Evolutionary conservation across 1,284 basidiomycete genomes (phyloP), one percentile per base, ranked within the genome.

Genomic region (Mycosarcoma maydis): DNA sequence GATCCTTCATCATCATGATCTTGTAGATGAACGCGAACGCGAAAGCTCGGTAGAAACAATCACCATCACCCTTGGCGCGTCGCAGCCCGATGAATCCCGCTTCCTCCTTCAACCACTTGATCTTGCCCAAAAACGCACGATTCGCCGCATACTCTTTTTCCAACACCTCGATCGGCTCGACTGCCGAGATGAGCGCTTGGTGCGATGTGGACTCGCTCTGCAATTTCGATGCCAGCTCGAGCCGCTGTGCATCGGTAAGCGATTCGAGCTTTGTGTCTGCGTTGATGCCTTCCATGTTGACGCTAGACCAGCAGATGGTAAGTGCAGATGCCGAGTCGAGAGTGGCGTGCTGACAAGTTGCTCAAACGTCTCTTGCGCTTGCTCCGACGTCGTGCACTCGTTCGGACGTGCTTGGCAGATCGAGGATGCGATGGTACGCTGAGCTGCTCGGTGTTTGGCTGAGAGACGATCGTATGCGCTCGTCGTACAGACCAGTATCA

Each of bases 11-110:
- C 24, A 37, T 51, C 20, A 77, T 47, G 34, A 80, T 53, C 36
- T 69, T 62, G 32, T 69, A 48, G 40, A 78, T 53, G 23, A 72
- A 76, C 2, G 73, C 71, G 45, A 78, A 80, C 2, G 69, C 76
- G 20, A 80, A 77, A 0, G 73, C 68, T 10, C 78, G 65, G 52
- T 79, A 77, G 64, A 80, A 80, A 59, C 78, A 80, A 37, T 78
- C 75, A 1, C 78, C 78, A 65, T 80, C 78, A 2, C 76, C 73
- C n/a, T 69, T 67, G 4, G 71, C 54, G 0, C 71, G 49, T 16
- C 75, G 68, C 8, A 78, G 53, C 4, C 75, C 72, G 37, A 58
- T 58, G 44, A 73, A 80, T 2, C 62, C 53, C 6, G 60, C 60
- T 32, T 71, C 20, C 3, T 70, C 47, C 24, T 55, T 55, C 8